These are phyloP conservation scores for Phallus indusiatus DNA, from an alignment of 768 basidiomycete species.

Conservation along the genomic window DNA sequence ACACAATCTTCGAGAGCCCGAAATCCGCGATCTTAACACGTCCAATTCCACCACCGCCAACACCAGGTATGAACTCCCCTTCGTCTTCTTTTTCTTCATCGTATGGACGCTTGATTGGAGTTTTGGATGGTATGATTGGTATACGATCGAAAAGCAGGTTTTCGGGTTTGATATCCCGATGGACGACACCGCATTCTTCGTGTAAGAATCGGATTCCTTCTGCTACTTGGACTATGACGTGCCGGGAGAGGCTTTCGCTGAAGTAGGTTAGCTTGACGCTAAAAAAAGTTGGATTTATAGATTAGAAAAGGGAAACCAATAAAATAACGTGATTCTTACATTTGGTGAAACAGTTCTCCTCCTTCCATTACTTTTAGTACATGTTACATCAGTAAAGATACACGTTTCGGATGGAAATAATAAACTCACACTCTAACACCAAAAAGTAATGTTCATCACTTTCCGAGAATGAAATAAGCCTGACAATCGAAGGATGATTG, in stretches of 20 bases:
- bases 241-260: slow-evolving; percentile 91
- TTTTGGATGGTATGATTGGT: slow-evolving; percentile 80
- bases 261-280: slow-evolving; percentile 96
- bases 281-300: background rate
- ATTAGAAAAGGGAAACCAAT: background rate
- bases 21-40: slow-evolving; percentile 99
- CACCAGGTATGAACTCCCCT: slow-evolving; percentile 85
- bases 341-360: slow-evolving; percentile 97
- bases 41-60: slow-evolving; percentile 96
- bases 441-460: slow-evolving; percentile 91
- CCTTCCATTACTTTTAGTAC: slow-evolving; percentile 86
- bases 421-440: slow-evolving; percentile 66
- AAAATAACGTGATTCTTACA: slow-evolving; percentile 22
- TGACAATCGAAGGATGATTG: slow-evolving; percentile 87
- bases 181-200: slow-evolving; percentile 95
- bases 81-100: slow-evolving; percentile 99
- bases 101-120: slow-evolving; percentile 69
- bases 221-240: slow-evolving; percentile 94
- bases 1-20: slow-evolving; percentile 93
- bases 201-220: slow-evolving; percentile 92
- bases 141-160: slow-evolving; percentile 92
- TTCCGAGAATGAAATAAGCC: slow-evolving; percentile 86
- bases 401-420: background rate
- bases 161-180: slow-evolving; percentile 98
- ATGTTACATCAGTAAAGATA: slow-evolving; percentile 11